Conservation (phyloP, 345 rosid genomes). For the Passiflora organensis region DNA sequence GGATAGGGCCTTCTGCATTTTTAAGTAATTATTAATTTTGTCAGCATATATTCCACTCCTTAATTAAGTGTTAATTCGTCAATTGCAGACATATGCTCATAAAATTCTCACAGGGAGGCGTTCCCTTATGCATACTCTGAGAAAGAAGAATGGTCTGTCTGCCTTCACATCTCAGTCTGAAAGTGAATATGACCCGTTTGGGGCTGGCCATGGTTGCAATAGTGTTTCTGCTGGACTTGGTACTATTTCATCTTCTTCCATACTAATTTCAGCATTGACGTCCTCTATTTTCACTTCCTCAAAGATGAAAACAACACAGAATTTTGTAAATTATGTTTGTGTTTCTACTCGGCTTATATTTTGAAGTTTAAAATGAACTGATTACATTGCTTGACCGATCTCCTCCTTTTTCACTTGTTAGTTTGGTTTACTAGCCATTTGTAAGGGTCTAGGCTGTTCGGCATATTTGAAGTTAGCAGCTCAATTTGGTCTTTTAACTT, state of each 20-base stretch:
- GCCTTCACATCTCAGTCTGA: constrained; percentile 57
- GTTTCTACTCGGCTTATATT: not conserved
- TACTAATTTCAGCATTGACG: not conserved
- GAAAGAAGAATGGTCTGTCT: constrained; percentile 61
- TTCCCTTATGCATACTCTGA: constrained; percentile 48
- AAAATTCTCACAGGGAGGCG: constrained; percentile 84
- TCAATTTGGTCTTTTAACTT: too few relatives aligned
- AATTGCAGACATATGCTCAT: constrained; percentile 75
- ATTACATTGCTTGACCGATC: not conserved
- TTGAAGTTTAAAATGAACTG: not conserved
- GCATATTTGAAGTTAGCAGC: too few relatives aligned
- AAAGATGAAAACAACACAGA: not conserved
- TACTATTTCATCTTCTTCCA: constrained; percentile 22
- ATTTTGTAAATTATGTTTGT: not conserved
- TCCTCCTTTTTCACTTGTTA: not conserved
- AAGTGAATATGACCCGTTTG: constrained; percentile 88
- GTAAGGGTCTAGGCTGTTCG: too few relatives aligned
- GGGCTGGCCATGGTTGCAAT: constrained; percentile 85
- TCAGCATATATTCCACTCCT: not conserved
- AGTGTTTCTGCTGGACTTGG: constrained; percentile 94
- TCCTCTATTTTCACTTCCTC: not conserved
- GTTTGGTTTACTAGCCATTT: too few relatives aligned
- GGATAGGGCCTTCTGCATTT: not conserved
- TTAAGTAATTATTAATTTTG: not conserved
- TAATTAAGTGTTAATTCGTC: constrained; percentile 6